Base-by-base conservation (phyloP, 768 basidiomycete genomes). In the Lepiota venenata region DNA sequence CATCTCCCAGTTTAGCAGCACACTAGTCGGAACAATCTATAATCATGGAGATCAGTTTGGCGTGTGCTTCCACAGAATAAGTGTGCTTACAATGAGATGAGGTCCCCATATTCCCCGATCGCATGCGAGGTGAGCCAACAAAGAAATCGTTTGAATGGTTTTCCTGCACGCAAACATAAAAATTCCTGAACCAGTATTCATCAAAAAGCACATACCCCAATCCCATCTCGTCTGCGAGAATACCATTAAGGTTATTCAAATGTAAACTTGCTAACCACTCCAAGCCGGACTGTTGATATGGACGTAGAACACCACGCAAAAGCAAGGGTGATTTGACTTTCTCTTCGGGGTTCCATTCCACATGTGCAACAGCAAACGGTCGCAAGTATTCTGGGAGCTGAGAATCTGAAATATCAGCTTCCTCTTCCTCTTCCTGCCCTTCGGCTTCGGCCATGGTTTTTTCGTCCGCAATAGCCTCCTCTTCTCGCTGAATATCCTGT, bases 211-310 rank as follows among this genome's bases (percentile, higher is more conserved):
- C 87, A 39, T 63, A 95, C 92, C 93, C 93, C 6, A 96, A 70
- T 41, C 93, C 94, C 93, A 97, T 95, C 69, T 96, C 93, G 63
- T 96, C 94, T 1, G 93, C 92, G 39, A 93, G 72, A 46, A 93
- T 92, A 0, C 90, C 90, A 60, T 93, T 92, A 40, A 90, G 61
- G 59, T 85, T 84, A 60, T 91, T 91, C 37, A 75, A 74, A 66
- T 95, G 93, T 52, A 96, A 73, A 63, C 85, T 90, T 4, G 92
- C 88, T 40, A 97, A 83, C 96, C 96, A 98, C 66, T 98, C 93
- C 47, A 97, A 71, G 0, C 96, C 96, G 3, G 90, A 80, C 46
- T 95, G 85, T 65, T 99, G 96, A 64, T 98, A 99, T 8, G 93
- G 93, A 15, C 94, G 85, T 43, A 99, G 74, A 37, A 81, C 81